Percentiles rank a stretch among this genome's conserved stretches.
Evolutionary conservation across 257 asterid species (phyloP).

Genomic region (Solanum paucissectum): DNA sequence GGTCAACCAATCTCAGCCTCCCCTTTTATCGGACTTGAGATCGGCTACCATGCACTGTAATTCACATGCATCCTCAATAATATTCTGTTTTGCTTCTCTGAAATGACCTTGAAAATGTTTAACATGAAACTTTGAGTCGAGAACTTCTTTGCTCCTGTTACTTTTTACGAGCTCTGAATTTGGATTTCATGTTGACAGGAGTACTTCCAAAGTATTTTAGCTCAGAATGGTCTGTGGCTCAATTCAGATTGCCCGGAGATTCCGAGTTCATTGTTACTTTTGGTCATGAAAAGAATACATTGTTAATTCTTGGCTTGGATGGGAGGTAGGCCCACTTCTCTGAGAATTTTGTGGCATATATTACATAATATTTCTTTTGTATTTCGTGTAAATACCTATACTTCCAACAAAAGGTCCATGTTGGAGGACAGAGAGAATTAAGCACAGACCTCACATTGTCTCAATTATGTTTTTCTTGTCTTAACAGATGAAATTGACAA

Average conservation of each 20-base stretch:
- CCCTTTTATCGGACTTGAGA: background rate
- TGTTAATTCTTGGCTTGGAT: constrained; percentile 58
- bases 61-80: background rate
- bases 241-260: constrained; percentile 62
- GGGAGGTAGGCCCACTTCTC: constrained; percentile 52
- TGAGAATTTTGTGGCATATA: background rate
- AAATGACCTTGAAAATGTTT: background rate
- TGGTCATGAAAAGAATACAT: constrained; percentile 53
- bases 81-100: background rate
- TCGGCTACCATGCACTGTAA: background rate
- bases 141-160: background rate
- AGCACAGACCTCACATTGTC: background rate
- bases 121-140: background rate
- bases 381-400: background rate
- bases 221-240: constrained; percentile 98
- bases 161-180: background rate
- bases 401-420: background rate
- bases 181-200: constrained; percentile 36
- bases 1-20: background rate
- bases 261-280: constrained; percentile 63
- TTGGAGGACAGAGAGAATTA: background rate
- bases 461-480: background rate
- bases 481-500: background rate
- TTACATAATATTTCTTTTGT: background rate
- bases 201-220: constrained; percentile 86